Evolutionary conservation across 352 stramenopile species (phyloP), one percentile per base, ranked within the genome.

Genomic region (Phytophthora palmivora): DNA sequence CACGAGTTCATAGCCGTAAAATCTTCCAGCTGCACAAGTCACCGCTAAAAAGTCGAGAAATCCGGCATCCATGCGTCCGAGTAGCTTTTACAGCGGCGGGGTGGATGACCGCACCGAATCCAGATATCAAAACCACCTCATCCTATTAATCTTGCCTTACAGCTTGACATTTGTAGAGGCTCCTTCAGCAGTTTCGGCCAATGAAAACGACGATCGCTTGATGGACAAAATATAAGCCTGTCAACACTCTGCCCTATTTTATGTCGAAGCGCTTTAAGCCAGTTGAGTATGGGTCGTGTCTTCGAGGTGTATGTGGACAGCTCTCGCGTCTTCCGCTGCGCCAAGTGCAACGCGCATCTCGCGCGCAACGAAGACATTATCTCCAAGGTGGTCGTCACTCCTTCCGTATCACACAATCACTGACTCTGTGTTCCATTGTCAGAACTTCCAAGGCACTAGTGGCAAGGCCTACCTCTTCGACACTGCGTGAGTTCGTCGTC

Each of bases 391-490:
- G 74, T 9, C 14, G 66, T 74, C 52, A 62, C 22, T 18, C 12
- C 12, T 18, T 1, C 32, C 24, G 10, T 50, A 15, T 28, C 24
- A 28, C 37, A 14, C 37, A 16, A 26, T 14, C 3, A 39, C 46
- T 63, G 7, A 42, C 21, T 26, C 18, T 32, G 6, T 52, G 11
- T 43, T 52, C 6, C 34, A 28, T 33, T 47, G 34, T 28, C 43
- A 95, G 84, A 87, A 92, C 55, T 94, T 92, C 56, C 81, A 93
- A 74, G 84, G 80, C 43, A 81, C 70, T 45, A 86, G 73, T 70
- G 92, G 94, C 59, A 95, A 96, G 67, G 92, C 92, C 18, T 98
- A 97, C 60, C 81, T 98, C 46, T 97, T 98, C 69, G 88, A 98
- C 67, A 90, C 73, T 70, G 89, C 66, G 88, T 97, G 26, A 58